Conservation (phyloP, 208 protist genomes). For the Crithidia mellificae region DNA sequence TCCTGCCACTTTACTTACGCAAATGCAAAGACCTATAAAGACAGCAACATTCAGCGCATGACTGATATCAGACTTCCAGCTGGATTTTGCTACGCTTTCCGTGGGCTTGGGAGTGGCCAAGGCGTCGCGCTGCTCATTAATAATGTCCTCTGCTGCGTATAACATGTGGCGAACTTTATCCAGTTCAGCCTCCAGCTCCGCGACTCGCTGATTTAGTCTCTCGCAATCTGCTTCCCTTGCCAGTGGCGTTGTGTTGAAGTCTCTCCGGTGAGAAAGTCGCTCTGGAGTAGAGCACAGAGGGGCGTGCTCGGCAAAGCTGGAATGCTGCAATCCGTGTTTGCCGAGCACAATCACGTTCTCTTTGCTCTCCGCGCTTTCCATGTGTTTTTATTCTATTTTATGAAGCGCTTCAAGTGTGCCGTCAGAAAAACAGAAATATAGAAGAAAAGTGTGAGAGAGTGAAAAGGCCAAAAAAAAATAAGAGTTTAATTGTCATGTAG, state of each 20-base stretch:
- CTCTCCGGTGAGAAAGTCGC: not conserved
- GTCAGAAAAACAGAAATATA: too few relatives aligned
- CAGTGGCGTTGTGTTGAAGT: not conserved
- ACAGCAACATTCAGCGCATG: too few relatives aligned
- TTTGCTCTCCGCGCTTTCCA: not conserved
- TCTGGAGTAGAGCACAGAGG: slow-evolving; percentile 1
- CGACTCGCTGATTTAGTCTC: not conserved
- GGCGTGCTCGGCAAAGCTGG: not conserved
- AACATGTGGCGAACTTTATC: not conserved
- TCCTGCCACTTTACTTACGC: too few relatives aligned
- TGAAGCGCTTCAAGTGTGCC: too few relatives aligned
- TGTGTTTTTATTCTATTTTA: not conserved
- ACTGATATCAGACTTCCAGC: not conserved
- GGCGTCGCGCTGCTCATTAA: slow-evolving; percentile 12
- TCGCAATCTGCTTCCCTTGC: not conserved
- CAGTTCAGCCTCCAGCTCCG: slow-evolving; percentile 5
- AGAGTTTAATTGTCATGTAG: too few relatives aligned
- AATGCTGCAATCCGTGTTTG: not conserved
- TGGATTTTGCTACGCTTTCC: not conserved
- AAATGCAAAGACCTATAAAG: too few relatives aligned
- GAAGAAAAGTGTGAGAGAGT: too few relatives aligned
- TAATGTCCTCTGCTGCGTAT: slow-evolving; percentile 22
- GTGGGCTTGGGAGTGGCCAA: not conserved
- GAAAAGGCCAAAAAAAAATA: too few relatives aligned
- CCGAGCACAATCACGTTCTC: not conserved